Conservation (phyloP, 208 protist genomes). For the Acanthamoeba culbertsoni region DNA sequence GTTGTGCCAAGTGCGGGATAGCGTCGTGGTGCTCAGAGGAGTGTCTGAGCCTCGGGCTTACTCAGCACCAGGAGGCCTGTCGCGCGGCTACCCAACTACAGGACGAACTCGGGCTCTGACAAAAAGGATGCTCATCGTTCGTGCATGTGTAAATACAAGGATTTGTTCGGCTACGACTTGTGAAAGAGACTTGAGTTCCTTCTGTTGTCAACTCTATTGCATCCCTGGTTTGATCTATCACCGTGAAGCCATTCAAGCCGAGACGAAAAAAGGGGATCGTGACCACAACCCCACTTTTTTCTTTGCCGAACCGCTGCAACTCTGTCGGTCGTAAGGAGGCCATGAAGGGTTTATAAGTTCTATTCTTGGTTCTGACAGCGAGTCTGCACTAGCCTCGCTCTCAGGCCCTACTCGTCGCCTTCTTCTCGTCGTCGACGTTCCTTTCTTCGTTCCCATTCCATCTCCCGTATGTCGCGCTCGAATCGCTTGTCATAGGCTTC, state of each 20-base stretch:
- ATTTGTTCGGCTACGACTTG: no score
- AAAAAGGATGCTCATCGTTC: not conserved
- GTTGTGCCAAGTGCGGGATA: not conserved
- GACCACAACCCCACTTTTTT: no score
- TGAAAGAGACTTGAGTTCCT: no score
- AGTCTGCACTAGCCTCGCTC: not conserved
- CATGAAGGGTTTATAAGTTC: no score
- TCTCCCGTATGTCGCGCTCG: not conserved
- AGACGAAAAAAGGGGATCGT: no score
- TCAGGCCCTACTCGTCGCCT: not conserved
- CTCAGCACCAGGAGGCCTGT: not conserved
- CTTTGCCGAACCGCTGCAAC: no score
- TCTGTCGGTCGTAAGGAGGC: no score
- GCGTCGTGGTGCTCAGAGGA: not conserved
- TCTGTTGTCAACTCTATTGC: no score
- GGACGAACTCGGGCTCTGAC: not conserved
- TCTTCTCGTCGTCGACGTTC: not conserved
- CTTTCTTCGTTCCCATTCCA: not conserved
- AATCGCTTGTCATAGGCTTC: slow-evolving; percentile 20
- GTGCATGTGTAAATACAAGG: no score
- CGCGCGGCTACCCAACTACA: not conserved
- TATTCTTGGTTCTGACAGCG: no score
- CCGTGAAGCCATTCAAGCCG: no score
- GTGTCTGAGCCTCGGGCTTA: not conserved
- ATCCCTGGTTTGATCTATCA: no score